Conservation (phyloP, 2,329 filamentous ascomycete species). For the Colletotrichum salicis region DNA sequence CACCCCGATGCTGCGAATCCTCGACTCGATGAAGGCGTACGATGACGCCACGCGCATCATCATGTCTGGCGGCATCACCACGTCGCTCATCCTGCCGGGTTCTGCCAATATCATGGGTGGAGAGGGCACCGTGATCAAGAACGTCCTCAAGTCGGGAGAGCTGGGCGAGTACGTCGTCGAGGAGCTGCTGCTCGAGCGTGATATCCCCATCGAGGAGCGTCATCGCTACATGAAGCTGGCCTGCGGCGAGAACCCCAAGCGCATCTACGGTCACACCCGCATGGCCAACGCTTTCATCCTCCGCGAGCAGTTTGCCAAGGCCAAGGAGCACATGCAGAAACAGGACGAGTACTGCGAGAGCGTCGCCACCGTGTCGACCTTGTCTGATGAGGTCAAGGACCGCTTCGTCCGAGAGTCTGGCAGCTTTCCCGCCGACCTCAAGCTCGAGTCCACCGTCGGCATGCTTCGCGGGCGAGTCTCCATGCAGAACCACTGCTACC, state of each 20-base stretch:
- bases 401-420: conserved; percentile 32
- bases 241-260: conserved; percentile 57
- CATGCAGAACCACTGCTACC: conserved; percentile 58
- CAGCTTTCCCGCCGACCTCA: conserved; percentile 47
- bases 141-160: conserved; percentile 46
- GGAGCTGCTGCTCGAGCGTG: conserved; percentile 54
- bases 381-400: conserved; percentile 39
- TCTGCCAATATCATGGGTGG: conserved; percentile 58
- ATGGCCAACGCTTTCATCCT: conserved; percentile 54
- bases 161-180: conserved; percentile 51
- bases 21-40: conserved; percentile 54
- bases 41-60: conserved; percentile 50
- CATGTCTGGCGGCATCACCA: conserved; percentile 56
- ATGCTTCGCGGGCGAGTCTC: conserved; percentile 53
- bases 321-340: conserved; percentile 46
- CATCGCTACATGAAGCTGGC: conserved; percentile 58
- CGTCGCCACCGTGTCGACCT: conserved; percentile 38
- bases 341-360: conserved; percentile 46
- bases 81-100: conserved; percentile 57
- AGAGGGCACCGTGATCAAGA: conserved; percentile 55
- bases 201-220: conserved; percentile 45
- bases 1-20: conserved; percentile 50
- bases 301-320: conserved; percentile 51
- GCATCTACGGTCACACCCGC: conserved; percentile 49
- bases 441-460: conserved; percentile 52